Evolutionary conservation across 2,329 filamentous ascomycete species (phyloP).

Genomic region (Xylariaceae sp.): DNA sequence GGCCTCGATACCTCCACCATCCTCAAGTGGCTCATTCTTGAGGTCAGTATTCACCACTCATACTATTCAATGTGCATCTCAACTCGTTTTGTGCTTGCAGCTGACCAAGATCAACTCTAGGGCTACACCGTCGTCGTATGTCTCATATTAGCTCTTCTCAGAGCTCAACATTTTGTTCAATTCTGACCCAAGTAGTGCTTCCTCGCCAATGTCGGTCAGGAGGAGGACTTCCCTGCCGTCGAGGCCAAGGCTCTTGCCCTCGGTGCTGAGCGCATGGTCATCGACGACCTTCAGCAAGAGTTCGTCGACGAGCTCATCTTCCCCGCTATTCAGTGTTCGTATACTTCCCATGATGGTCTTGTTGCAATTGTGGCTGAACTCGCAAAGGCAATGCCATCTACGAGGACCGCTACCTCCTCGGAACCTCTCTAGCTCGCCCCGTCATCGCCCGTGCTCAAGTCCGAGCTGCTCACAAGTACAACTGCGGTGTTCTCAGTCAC

Average conservation of each 20-base stretch:
- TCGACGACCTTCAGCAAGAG: slow-evolving; percentile 61
- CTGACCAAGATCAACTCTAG: slow-evolving; percentile 5
- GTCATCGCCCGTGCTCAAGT: slow-evolving; percentile 51
- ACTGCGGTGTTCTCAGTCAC: slow-evolving; percentile 37
- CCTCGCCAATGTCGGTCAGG: slow-evolving; percentile 68
- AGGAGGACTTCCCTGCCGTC: slow-evolving; percentile 69
- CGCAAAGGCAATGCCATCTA: slow-evolving; percentile 53
- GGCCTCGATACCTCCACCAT: slow-evolving; percentile 42
- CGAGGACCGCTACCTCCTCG: slow-evolving; percentile 47
- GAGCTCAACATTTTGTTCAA: not conserved
- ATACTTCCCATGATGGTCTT: slow-evolving; percentile 30
- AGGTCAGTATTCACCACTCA: slow-evolving; percentile 1
- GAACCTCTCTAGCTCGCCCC: slow-evolving; percentile 61
- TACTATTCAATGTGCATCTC: not conserved
- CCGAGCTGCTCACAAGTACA: slow-evolving; percentile 33
- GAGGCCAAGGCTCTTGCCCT: slow-evolving; percentile 62
- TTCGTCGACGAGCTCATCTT: slow-evolving; percentile 79
- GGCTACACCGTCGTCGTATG: slow-evolving; percentile 26
- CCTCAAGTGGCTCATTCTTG: slow-evolving; percentile 37
- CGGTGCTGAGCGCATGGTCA: slow-evolving; percentile 57
- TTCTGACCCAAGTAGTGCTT: slow-evolving; percentile 32
- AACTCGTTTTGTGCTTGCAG: not conserved
- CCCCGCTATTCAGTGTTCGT: slow-evolving; percentile 62
- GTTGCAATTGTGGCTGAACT: not conserved
- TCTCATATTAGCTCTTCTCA: not conserved